Evolutionary conservation across 345 rosid genomes (phyloP).

Genomic region (Erucastrum elatum): DNA sequence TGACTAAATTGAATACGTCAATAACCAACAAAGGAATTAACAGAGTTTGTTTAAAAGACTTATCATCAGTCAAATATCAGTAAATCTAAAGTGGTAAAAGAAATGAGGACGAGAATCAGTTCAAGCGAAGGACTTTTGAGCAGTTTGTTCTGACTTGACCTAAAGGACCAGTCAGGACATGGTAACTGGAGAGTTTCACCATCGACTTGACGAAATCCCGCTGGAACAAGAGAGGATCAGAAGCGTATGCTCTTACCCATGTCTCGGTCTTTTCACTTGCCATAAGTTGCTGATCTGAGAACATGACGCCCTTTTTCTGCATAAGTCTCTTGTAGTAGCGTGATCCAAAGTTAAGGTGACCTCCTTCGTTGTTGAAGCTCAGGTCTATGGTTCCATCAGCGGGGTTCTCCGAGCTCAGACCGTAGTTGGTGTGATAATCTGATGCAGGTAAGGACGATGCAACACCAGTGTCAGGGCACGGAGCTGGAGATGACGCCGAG

Average conservation of each 20-base stretch:
- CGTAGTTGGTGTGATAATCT: too few species aligned
- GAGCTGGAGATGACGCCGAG: too few species aligned
- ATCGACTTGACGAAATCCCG: constrained; percentile 52
- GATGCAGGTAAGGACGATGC: too few species aligned
- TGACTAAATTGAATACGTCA: too few species aligned
- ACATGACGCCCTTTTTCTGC: constrained; percentile 54
- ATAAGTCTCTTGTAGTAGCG: constrained; percentile 44
- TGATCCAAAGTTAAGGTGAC: too few species aligned
- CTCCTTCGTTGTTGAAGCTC: too few species aligned
- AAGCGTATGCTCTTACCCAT: constrained; percentile 72
- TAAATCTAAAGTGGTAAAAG: background rate
- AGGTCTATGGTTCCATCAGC: too few species aligned
- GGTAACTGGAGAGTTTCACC: constrained; percentile 66
- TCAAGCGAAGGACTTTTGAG: constrained; percentile 40
- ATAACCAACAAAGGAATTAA: too few species aligned
- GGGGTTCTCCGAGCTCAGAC: too few species aligned
- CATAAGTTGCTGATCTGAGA: constrained; percentile 68
- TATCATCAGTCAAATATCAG: too few species aligned
- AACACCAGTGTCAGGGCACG: too few species aligned
- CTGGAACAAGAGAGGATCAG: constrained; percentile 51
- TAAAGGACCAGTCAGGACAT: constrained; percentile 54
- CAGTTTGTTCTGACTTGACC: constrained; percentile 66
- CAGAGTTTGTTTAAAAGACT: too few species aligned
- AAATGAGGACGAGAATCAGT: background rate
- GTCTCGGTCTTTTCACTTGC: constrained; percentile 51